Evolutionary conservation across 2,329 filamentous ascomycete species (phyloP).

Genomic region (Ilyonectria mors-panacis): DNA sequence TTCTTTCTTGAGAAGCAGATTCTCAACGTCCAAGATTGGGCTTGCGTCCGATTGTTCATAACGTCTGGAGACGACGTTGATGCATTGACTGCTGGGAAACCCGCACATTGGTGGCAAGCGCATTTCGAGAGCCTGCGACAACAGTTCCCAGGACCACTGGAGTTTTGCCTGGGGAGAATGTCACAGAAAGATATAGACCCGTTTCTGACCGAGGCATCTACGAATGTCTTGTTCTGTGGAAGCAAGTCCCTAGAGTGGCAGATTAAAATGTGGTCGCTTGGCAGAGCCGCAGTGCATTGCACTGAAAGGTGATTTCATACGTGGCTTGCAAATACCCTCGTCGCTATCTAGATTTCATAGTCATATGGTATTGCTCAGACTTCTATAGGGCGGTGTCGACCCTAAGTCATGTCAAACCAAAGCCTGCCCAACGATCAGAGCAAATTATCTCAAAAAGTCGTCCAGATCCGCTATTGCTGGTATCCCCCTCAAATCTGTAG

Average conservation of each 20-base stretch:
- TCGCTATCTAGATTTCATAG: too few species aligned
- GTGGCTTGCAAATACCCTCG: too few species aligned
- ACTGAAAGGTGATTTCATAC: constrained; percentile 12
- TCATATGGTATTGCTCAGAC: too few species aligned
- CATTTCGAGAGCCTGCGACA: constrained; percentile 5
- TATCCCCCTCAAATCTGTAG: background rate
- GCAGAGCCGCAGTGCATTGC: constrained; percentile 8
- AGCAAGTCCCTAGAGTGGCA: constrained; percentile 47
- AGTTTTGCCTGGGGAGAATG: constrained; percentile 28
- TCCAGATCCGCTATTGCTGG: constrained; percentile 10
- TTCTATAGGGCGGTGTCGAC: too few species aligned
- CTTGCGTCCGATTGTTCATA: constrained; percentile 30
- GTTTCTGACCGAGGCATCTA: background rate
- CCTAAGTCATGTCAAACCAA: background rate
- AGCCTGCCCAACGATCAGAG: background rate
- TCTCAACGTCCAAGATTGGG: constrained; percentile 21
- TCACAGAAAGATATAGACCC: constrained; percentile 9
- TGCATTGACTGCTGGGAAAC: constrained; percentile 25
- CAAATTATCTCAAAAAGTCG: constrained; percentile 1
- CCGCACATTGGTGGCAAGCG: constrained; percentile 25
- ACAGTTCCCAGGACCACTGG: constrained; percentile 5
- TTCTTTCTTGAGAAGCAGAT: constrained; percentile 28
- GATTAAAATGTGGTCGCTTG: constrained; percentile 41
- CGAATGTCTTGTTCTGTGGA: constrained; percentile 37
- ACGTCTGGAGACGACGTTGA: constrained; percentile 35